These are phyloP conservation scores for Talaromyces nanjingensis DNA, from an alignment of 495 filamentous ascomycete genomes.

Conservation along the genomic window DNA sequence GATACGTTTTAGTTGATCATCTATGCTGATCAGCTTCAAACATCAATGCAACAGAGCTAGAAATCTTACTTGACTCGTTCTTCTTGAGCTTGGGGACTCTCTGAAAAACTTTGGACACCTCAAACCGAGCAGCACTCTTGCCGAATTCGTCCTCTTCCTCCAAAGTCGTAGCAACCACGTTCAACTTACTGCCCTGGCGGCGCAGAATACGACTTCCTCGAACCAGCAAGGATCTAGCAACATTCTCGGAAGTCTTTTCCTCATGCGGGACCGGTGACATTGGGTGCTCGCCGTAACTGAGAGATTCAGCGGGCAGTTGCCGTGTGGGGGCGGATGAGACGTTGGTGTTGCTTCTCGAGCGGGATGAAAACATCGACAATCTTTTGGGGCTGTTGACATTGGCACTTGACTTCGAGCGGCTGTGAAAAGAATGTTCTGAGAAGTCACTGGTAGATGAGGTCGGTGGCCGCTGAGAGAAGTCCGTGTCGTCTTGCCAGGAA, in stretches of 20 bases:
- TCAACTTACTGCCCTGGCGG: constrained; percentile 46
- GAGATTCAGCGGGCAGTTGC: constrained; percentile 30
- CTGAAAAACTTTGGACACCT: constrained; percentile 27
- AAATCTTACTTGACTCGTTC: constrained; percentile 28
- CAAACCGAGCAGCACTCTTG: constrained; percentile 26
- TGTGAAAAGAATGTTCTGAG: constrained; percentile 31
- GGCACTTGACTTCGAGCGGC: constrained; percentile 36
- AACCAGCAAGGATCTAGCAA: constrained; percentile 35
- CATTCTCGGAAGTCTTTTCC: constrained; percentile 25
- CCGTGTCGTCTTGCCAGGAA: constrained; percentile 13
- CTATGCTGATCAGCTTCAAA: constrained; percentile 12
- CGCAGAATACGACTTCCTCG: constrained; percentile 47
- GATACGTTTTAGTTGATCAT: constrained; percentile 35
- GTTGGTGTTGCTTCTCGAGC: constrained; percentile 39
- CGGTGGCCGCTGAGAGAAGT: constrained; percentile 24
- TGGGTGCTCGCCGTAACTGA: constrained; percentile 30
- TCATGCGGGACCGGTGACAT: constrained; percentile 22
- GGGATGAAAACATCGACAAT: constrained; percentile 35
- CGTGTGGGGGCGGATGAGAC: constrained; percentile 30
- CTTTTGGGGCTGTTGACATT: constrained; percentile 32
- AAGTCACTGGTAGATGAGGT: constrained; percentile 32
- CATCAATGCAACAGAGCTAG: background rate
- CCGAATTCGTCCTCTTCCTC: constrained; percentile 39
- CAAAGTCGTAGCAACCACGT: constrained; percentile 37
- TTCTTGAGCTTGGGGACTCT: constrained; percentile 25